These are phyloP conservation scores for Neofusicoccum sp. DNA, from an alignment of 2,329 filamentous ascomycete species.

Conservation along the genomic window DNA sequence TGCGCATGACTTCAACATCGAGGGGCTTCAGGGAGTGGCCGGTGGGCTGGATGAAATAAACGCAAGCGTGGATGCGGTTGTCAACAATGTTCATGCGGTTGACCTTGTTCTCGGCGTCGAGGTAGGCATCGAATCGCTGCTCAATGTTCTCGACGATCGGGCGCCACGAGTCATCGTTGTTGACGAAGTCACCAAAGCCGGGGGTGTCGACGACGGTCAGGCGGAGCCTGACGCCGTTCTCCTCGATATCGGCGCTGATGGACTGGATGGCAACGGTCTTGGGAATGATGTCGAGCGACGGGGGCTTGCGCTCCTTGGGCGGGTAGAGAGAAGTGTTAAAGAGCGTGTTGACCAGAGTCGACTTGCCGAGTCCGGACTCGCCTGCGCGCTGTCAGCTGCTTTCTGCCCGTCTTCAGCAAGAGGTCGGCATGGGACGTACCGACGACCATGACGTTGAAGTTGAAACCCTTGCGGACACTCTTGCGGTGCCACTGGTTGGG, in stretches of 20 bases:
- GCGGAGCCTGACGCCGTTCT: conserved; percentile 94
- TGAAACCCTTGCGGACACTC: conserved; percentile 99
- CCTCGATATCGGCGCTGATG: conserved; percentile 72
- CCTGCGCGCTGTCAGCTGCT: conserved; percentile 52
- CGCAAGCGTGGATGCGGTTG: conserved; percentile 97
- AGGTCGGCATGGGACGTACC: conserved; percentile 55
- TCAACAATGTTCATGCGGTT: conserved; percentile 99
- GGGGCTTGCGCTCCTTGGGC: conserved; percentile 96
- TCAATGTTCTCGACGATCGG: conserved; percentile 99
- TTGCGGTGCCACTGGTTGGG: conserved; percentile 99
- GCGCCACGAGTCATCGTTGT: conserved; percentile 99
- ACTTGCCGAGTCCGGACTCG: conserved; percentile 99
- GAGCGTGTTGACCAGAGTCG: conserved; percentile 96
- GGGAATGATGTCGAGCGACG: conserved; percentile 95
- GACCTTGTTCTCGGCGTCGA: conserved; percentile 99
- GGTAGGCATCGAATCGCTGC: conserved; percentile 96
- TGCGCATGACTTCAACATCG: conserved; percentile 99
- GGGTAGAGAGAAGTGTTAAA: conserved; percentile 99
- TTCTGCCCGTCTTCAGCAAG: background rate
- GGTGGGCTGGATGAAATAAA: conserved; percentile 99
- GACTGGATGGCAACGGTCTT: conserved; percentile 65
- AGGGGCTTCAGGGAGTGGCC: conserved; percentile 97
- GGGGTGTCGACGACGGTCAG: conserved; percentile 97
- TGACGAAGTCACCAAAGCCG: conserved; percentile 98
- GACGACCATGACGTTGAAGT: conserved; percentile 99